These are phyloP conservation scores for Trichophyton equinum DNA, from an alignment of 2,329 filamentous ascomycete genomes.

Conservation along the genomic window DNA sequence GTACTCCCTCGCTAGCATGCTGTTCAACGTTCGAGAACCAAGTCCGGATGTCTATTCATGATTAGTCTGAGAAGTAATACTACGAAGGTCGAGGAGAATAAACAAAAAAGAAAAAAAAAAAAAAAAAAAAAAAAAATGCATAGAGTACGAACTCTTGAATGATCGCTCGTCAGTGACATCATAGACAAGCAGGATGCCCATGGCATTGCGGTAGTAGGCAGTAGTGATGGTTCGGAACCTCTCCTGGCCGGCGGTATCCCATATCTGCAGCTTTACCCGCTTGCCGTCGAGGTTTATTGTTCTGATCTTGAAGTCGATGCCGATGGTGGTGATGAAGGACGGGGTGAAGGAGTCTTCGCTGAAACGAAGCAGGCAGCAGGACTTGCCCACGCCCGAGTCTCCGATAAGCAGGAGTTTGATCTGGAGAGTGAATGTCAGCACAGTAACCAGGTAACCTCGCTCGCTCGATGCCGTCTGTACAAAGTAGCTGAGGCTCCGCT, in stretches of 20 bases:
- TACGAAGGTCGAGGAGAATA: not conserved
- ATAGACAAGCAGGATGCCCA: constrained; percentile 96
- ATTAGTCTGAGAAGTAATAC: not conserved
- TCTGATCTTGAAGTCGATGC: constrained; percentile 99
- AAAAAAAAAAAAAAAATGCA: constrained; percentile 12
- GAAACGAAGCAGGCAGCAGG: constrained; percentile 90
- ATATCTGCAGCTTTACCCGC: constrained; percentile 97
- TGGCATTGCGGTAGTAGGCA: constrained; percentile 94
- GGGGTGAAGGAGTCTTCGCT: constrained; percentile 96
- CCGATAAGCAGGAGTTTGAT: constrained; percentile 96
- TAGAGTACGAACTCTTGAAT: constrained; percentile 67
- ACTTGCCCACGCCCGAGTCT: constrained; percentile 93
- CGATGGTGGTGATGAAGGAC: constrained; percentile 97
- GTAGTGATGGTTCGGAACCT: constrained; percentile 98
- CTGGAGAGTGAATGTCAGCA: constrained; percentile 34
- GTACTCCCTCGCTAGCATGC: constrained; percentile 95
- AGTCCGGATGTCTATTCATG: constrained; percentile 72
- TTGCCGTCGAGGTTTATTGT: constrained; percentile 99
- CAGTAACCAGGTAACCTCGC: not conserved
- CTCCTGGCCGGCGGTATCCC: constrained; percentile 97
- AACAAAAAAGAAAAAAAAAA: constrained; percentile 12
- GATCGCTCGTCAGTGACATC: constrained; percentile 95
- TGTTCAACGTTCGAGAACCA: constrained; percentile 99
- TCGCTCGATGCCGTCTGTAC: not conserved
- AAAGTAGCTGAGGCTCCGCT: not conserved